Base-by-base conservation (phyloP, 306 rosid genomes). In the Quercus parvula region DNA sequence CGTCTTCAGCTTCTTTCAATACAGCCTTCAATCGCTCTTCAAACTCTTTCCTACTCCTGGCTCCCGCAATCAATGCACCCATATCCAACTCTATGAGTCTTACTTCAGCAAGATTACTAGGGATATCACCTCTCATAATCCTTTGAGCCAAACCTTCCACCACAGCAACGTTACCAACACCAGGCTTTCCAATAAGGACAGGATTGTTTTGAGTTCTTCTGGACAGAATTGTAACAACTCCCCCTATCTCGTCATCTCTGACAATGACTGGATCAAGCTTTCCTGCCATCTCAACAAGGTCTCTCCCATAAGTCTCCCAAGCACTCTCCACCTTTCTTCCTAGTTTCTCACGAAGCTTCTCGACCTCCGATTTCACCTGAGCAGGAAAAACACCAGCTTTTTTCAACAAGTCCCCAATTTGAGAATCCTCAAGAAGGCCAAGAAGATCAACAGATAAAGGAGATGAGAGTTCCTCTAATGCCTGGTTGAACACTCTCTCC, bases 141-240 rank as follows among this genome's bases (percentile, higher is more conserved):
- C 97, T 91, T 74, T 90, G 97, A 0, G 98, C 97, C 77, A 94
- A 81, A 0, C 98, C 98, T 84, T 94, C 98, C 1, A 91, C 98
- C 70, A 94, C 97, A 12, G 99, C 99, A 0, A 97, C 92, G 78
- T 94, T 94, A 0, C 99, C 99, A 41, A 94, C 99, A 46, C 99
- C 97, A 0, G 99, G 99, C 86, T 94, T 97, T 25, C 99, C 99
- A 0, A 92, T 92, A 2, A 94, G 90, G 52, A 94, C 95, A 0
- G 99, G 99, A 55, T 94, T 94, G 74, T 94, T 94, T 89, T 94
- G 92, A 0, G 98, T 92, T 44, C 97, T 84, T 73, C 98, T 84
- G 0, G 98, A 94, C 1, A 94, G 84, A 82, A 91, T 92, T 74
- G 93, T 83, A 64, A 94, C 88, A 20, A 94, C 97, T 71, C 97